Conservation (phyloP, 495 filamentous ascomycete species). For the Oleoguttula mirabilis region DNA sequence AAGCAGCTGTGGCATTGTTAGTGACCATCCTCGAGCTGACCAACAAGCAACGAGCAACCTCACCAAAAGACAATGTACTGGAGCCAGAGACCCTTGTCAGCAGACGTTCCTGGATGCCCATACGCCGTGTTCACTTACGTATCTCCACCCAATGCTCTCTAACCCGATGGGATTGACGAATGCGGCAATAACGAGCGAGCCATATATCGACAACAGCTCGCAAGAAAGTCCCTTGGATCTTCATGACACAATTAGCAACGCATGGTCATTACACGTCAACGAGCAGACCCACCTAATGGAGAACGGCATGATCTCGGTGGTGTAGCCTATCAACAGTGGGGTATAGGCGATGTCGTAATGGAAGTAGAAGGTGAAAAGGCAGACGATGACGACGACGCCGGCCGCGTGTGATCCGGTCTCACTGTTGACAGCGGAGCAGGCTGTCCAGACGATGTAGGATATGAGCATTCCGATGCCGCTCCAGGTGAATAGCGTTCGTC, state of each 20-base stretch:
- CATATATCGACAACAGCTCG: conserved; percentile 9
- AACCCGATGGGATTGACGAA: conserved; percentile 15
- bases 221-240: conserved; percentile 7
- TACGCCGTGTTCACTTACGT: too few relatives aligned
- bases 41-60: too few relatives aligned
- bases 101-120: too few relatives aligned
- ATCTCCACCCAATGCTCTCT: conserved; percentile 12
- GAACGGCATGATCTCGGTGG: conserved; percentile 14
- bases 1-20: too few relatives aligned
- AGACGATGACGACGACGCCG: conserved; percentile 32
- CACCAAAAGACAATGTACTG: conserved; percentile 16
- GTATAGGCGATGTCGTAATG: conserved; percentile 33
- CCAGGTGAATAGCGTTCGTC: conserved; percentile 42
- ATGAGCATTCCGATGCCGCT: conserved; percentile 40
- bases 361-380: conserved; percentile 34
- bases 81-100: too few relatives aligned
- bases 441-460: conserved; percentile 36
- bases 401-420: conserved; percentile 17
- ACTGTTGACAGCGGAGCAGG: conserved; percentile 27
- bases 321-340: conserved; percentile 9
- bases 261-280: too few relatives aligned
- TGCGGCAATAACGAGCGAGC: conserved; percentile 5
- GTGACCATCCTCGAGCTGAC: too few relatives aligned
- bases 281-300: conserved; percentile 3
- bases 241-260: too few relatives aligned